Percentiles rank a stretch among this genome's conserved stretches.
Evolutionary conservation across 768 basidiomycete species (phyloP).

Genomic region (Rhizopogon vulgaris): DNA sequence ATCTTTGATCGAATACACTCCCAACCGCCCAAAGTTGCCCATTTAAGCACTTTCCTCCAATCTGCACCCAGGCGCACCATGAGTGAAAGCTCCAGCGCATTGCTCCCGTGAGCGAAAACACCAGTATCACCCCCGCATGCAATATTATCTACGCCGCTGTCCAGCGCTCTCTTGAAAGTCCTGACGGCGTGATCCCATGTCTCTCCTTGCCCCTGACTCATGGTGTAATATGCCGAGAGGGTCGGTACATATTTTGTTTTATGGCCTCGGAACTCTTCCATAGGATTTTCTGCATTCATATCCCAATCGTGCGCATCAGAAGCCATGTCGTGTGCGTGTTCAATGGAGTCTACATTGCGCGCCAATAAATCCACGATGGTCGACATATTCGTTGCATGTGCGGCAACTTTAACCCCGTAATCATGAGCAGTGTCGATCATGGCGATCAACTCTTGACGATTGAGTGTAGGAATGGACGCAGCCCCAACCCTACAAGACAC

Average conservation of each 20-base stretch:
- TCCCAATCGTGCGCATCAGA: neutral
- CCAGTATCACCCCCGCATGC: slow-evolving; percentile 66
- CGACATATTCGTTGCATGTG: slow-evolving; percentile 37
- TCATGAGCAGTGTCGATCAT: slow-evolving; percentile 49
- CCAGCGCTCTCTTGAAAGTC: slow-evolving; percentile 42
- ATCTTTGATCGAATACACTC: slow-evolving; percentile 41
- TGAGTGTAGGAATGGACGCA: slow-evolving; percentile 39
- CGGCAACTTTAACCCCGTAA: slow-evolving; percentile 51
- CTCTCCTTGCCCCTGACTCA: slow-evolving; percentile 11
- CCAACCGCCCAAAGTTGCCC: slow-evolving; percentile 59
- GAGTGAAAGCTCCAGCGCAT: slow-evolving; percentile 53
- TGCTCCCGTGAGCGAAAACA: slow-evolving; percentile 54
- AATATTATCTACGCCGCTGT: slow-evolving; percentile 38
- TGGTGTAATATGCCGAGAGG: slow-evolving; percentile 42
- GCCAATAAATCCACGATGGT: slow-evolving; percentile 28
- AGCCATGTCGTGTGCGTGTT: slow-evolving; percentile 41
- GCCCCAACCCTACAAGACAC: slow-evolving; percentile 32
- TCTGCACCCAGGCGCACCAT: slow-evolving; percentile 53
- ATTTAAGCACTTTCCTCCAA: slow-evolving; percentile 47
- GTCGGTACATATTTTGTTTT: slow-evolving; percentile 53
- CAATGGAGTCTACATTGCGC: slow-evolving; percentile 43
- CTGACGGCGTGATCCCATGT: slow-evolving; percentile 32
- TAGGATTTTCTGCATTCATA: neutral
- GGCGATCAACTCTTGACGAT: slow-evolving; percentile 35
- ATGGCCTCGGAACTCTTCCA: slow-evolving; percentile 19